Conservation (phyloP, 83 land plant species). For the Larix sibirica region DNA sequence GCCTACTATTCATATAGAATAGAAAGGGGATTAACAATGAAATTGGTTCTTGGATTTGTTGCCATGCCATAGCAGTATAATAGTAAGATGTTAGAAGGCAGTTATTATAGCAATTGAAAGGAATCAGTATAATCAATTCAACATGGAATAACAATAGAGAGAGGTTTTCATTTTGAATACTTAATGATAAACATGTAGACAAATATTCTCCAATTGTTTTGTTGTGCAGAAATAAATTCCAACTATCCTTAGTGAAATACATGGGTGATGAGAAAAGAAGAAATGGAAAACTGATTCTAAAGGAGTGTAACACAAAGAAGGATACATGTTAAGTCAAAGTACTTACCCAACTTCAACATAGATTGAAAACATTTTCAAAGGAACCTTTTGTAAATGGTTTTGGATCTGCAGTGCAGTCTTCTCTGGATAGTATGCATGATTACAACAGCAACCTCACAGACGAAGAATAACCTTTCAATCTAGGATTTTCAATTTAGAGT, state of each 20-base stretch:
- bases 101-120: too few relatives aligned
- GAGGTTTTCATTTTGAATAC: not conserved
- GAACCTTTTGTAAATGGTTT: constrained; percentile 40
- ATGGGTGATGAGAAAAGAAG: not conserved
- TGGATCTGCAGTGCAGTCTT: constrained; percentile 41
- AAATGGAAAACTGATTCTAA: not conserved
- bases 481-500: constrained; percentile 31
- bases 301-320: not conserved
- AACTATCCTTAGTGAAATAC: not conserved
- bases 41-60: too few relatives aligned
- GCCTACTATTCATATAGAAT: too few relatives aligned
- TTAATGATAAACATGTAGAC: not conserved
- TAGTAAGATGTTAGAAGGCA: too few relatives aligned
- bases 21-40: too few relatives aligned
- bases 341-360: constrained; percentile 25
- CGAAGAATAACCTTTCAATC: constrained; percentile 58
- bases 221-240: not conserved
- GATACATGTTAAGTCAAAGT: not conserved
- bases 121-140: too few relatives aligned
- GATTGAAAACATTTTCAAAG: constrained; percentile 33
- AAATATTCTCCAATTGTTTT: not conserved
- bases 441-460: constrained; percentile 46
- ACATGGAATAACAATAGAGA: not conserved
- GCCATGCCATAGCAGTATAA: too few relatives aligned
- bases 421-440: constrained; percentile 47